These are phyloP conservation scores for Cutaneotrichosporon mucoides DNA, from an alignment of 1,284 basidiomycete genomes.

Conservation along the genomic window DNA sequence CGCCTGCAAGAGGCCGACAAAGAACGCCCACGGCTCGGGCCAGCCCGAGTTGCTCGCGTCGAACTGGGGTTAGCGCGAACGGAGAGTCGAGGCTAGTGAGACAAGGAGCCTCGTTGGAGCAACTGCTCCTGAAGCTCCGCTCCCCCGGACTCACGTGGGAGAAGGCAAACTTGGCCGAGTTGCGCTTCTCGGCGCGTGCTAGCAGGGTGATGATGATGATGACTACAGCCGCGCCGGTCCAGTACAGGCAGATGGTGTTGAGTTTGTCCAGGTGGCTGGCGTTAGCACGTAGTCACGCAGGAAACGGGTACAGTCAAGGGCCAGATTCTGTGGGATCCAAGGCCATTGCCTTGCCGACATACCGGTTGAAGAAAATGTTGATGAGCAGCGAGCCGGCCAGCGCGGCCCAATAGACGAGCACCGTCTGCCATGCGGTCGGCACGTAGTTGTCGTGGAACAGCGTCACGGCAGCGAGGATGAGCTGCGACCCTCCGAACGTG, in stretches of 20 bases:
- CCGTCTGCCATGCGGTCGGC: conserved; percentile 49
- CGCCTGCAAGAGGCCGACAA: conserved; percentile 30
- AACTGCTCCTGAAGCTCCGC: too few relatives aligned
- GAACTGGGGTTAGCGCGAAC: conserved; percentile 7
- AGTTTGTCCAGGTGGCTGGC: conserved; percentile 40
- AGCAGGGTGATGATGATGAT: conserved; percentile 52
- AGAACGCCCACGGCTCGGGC: conserved; percentile 19
- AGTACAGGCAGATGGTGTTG: conserved; percentile 50
- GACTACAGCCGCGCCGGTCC: conserved; percentile 50
- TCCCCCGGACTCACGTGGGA: conserved; percentile 26
- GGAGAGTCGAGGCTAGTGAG: too few relatives aligned
- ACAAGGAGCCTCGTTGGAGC: too few relatives aligned
- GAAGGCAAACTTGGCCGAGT: conserved; percentile 49
- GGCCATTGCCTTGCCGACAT: not conserved
- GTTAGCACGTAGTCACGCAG: not conserved
- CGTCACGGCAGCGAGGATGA: conserved; percentile 52
- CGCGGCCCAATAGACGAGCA: conserved; percentile 51
- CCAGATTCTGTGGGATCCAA: too few relatives aligned
- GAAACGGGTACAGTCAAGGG: too few relatives aligned
- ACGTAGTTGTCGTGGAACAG: conserved; percentile 49
- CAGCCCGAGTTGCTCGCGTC: conserved; percentile 19
- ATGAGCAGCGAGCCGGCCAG: conserved; percentile 47
- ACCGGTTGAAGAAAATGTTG: conserved; percentile 43
- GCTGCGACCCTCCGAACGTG: conserved; percentile 53
- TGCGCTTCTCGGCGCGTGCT: conserved; percentile 45